Percentiles rank a stretch among this genome's conserved stretches.
These are phyloP conservation scores for Sporobolomyces roseus DNA, from an alignment of 768 basidiomycete species.

Conservation along the genomic window DNA sequence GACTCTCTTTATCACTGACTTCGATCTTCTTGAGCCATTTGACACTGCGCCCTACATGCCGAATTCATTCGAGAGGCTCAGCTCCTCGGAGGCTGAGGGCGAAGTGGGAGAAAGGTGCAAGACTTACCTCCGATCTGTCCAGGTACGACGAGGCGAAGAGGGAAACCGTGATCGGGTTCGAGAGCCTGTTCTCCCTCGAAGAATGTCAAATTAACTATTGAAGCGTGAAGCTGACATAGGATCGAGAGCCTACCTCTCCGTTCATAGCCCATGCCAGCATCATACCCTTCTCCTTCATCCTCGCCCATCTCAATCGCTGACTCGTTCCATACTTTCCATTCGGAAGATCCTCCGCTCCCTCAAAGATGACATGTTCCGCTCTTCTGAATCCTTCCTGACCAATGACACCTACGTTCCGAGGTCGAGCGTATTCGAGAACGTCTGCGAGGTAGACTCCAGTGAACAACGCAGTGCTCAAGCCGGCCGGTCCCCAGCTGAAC, in stretches of 20 bases:
- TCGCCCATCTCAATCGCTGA: constrained; percentile 55
- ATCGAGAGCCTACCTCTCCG: constrained; percentile 54
- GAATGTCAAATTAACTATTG: too few species aligned
- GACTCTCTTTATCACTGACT: constrained; percentile 55
- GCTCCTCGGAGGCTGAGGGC: too few species aligned
- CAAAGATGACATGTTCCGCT: constrained; percentile 58
- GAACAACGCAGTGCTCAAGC: constrained; percentile 58
- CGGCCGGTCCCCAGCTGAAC: constrained; percentile 44
- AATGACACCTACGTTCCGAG: constrained; percentile 41
- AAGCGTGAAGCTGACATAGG: too few species aligned
- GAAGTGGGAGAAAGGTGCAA: too few species aligned
- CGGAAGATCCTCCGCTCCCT: constrained; percentile 59
- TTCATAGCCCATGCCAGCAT: constrained; percentile 61
- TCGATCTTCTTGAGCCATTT: constrained; percentile 63
- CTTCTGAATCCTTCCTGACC: constrained; percentile 44
- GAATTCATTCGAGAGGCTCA: too few species aligned
- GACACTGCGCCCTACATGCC: too few species aligned
- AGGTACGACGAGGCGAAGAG: constrained; percentile 62
- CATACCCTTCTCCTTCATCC: constrained; percentile 55
- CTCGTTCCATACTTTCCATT: constrained; percentile 62
- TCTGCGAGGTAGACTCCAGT: constrained; percentile 62
- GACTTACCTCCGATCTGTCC: constrained; percentile 59
- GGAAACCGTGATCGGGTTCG: constrained; percentile 64
- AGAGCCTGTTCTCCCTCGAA: too few species aligned
- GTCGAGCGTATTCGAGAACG: constrained; percentile 55